Base-by-base conservation (phyloP, 2,329 filamentous ascomycete genomes). In the Metarhizium sp. region DNA sequence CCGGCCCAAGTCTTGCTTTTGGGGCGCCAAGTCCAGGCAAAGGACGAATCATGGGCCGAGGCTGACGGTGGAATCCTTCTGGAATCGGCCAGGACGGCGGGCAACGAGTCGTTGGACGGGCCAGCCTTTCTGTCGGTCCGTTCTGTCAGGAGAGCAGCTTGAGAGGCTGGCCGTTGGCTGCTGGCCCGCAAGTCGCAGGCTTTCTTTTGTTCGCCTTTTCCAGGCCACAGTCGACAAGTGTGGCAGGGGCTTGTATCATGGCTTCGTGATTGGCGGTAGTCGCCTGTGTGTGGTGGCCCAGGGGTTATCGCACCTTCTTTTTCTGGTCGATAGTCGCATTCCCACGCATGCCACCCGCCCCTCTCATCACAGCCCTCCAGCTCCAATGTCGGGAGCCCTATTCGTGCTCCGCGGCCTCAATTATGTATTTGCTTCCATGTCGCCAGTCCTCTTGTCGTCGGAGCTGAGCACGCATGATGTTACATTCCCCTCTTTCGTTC, bases 281-380 rank as follows among this genome's bases (percentile, higher is more conserved):
- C 49, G 29, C 38, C 54, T 51, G 57, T 52, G 51, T 54, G 56
- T 52, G 51, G 52, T 54, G 48, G 51, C 40, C 54, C 50, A 16
- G 54, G 53, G 55, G 51, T 50, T 50, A 34, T 34, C 32, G 10
- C 55, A 58, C 57, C 57, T 58, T 58, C 57, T 58, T 52, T 50
- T 58, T 52, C 52, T 56, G 57, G 57, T 49, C 49, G 43, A 54
- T 50, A 8, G 57, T 56, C 43, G 54, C 54, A 52, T 58, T 49
- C 36, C 54, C 54, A 53, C 38, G 45, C 47, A 48, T 53, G 18
- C 50, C 48, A 30, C 32, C 50, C 16, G 53, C 38, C 53, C 53
- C 53, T 49, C 40, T 25, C 50, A 43, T 58, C 50, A 43, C 50
- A 42, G 38, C 55, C 50, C 30, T 34, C 50, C 49, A 52, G 50